These are phyloP conservation scores for Dacryopinax primogenitus DNA, from an alignment of 768 basidiomycete species.

Conservation along the genomic window DNA sequence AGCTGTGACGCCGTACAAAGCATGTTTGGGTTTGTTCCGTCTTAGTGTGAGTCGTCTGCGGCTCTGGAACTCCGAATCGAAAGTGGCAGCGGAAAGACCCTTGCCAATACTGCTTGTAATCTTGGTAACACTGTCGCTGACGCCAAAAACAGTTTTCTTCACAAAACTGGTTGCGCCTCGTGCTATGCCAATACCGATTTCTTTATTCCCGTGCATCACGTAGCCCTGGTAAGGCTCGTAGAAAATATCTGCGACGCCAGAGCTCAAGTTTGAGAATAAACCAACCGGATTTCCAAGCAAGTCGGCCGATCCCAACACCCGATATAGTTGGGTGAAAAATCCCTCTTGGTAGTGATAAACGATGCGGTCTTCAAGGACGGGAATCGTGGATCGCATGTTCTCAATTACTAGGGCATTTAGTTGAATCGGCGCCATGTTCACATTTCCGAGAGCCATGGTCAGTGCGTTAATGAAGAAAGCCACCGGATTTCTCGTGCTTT, in stretches of 20 bases:
- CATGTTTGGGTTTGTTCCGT: slow-evolving; percentile 90
- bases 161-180: slow-evolving; percentile 96
- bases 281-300: slow-evolving; percentile 84
- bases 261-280: slow-evolving; percentile 94
- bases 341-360: slow-evolving; percentile 89
- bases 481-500: slow-evolving; percentile 60
- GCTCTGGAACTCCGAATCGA: slow-evolving; percentile 91
- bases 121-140: slow-evolving; percentile 94
- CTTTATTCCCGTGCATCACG: slow-evolving; percentile 90
- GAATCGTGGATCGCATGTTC: slow-evolving; percentile 77
- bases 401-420: slow-evolving; percentile 90
- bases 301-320: slow-evolving; percentile 95
- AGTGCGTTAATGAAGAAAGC: slow-evolving; percentile 88
- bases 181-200: slow-evolving; percentile 85
- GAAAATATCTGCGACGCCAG: slow-evolving; percentile 95
- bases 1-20: slow-evolving; percentile 93
- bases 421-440: slow-evolving; percentile 89
- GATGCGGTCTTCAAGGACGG: slow-evolving; percentile 74
- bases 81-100: slow-evolving; percentile 90
- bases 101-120: slow-evolving; percentile 96
- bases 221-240: slow-evolving; percentile 96
- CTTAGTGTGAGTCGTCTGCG: slow-evolving; percentile 76
- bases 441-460: slow-evolving; percentile 92
- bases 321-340: slow-evolving; percentile 83
- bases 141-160: slow-evolving; percentile 95